Conservation (phyloP, 257 asterid genomes). For the Solanum bulbocastanum region DNA sequence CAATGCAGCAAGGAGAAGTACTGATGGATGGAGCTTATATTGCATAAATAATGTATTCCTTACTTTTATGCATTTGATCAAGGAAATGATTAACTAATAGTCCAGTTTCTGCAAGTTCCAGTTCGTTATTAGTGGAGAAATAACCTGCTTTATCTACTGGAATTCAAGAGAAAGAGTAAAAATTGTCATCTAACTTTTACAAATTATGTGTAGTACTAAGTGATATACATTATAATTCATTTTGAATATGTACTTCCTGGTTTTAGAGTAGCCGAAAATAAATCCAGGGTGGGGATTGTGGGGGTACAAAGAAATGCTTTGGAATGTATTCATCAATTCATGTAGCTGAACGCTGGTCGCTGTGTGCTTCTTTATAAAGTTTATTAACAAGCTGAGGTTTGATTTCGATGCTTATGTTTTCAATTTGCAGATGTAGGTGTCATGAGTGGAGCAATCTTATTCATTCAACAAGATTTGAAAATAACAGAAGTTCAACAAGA, state of each 20-base stretch:
- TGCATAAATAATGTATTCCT: too few species aligned
- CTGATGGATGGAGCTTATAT: background rate
- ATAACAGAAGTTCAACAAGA: conserved; percentile 77
- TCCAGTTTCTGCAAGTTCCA: background rate
- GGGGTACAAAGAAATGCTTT: background rate
- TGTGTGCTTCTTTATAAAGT: background rate
- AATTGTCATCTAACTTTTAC: background rate
- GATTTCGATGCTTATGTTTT: background rate
- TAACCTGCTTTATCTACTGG: background rate
- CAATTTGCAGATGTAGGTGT: conserved; percentile 79
- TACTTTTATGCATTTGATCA: background rate
- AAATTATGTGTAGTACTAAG: background rate
- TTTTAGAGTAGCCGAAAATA: background rate
- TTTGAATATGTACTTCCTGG: background rate
- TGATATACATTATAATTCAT: background rate
- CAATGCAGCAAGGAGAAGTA: background rate
- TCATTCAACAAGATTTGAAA: conserved; percentile 67
- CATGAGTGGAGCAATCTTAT: conserved; percentile 90
- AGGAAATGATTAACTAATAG: background rate
- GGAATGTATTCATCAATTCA: background rate
- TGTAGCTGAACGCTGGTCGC: background rate
- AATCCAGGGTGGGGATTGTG: background rate
- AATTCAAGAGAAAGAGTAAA: background rate
- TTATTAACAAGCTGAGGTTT: background rate
- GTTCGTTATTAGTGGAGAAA: background rate